These are phyloP conservation scores for Syncephalastrum racemosum DNA, from an alignment of 371 early-diverging fungal genomes.

Conservation along the genomic window DNA sequence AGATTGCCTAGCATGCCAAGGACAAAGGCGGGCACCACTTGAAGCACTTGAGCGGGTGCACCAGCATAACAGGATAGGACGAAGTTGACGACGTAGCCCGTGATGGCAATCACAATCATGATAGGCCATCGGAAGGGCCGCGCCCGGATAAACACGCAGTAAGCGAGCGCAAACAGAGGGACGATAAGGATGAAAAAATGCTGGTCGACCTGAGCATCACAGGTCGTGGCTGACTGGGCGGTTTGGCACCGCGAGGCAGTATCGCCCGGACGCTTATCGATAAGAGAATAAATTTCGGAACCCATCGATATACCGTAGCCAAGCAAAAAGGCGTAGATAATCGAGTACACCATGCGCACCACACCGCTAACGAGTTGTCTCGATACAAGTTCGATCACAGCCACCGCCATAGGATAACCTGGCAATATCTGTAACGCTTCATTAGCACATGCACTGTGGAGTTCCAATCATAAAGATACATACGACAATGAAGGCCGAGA, in stretches of 20 bases:
- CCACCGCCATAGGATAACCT: conserved; percentile 72
- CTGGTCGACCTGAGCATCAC: conserved; percentile 25
- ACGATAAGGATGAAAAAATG: conserved; percentile 38
- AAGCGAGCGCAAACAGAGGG: conserved; percentile 43
- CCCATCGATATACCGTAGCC: conserved; percentile 84
- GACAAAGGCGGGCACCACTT: conserved; percentile 55
- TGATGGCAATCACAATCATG: conserved; percentile 39
- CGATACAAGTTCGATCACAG: conserved; percentile 81
- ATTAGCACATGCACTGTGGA: no score
- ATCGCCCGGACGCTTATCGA: conserved; percentile 27
- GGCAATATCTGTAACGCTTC: conserved; percentile 49
- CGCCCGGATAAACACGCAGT: conserved; percentile 45
- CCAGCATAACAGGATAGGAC: conserved; percentile 34
- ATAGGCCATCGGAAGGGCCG: conserved; percentile 36
- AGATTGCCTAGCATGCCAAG: conserved; percentile 58
- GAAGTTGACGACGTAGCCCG: conserved; percentile 39
- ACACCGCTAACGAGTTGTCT: conserved; percentile 87
- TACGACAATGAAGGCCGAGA: conserved; percentile 50
- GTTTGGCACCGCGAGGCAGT: conserved; percentile 13
- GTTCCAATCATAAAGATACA: no score
- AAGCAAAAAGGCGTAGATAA: conserved; percentile 75
- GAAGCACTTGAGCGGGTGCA: conserved; percentile 47
- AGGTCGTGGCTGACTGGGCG: conserved; percentile 24
- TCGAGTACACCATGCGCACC: conserved; percentile 76
- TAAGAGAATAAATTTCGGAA: conserved; percentile 39